Conservation (phyloP, 2,329 filamentous ascomycete genomes). For the Trichoderma sp. region DNA sequence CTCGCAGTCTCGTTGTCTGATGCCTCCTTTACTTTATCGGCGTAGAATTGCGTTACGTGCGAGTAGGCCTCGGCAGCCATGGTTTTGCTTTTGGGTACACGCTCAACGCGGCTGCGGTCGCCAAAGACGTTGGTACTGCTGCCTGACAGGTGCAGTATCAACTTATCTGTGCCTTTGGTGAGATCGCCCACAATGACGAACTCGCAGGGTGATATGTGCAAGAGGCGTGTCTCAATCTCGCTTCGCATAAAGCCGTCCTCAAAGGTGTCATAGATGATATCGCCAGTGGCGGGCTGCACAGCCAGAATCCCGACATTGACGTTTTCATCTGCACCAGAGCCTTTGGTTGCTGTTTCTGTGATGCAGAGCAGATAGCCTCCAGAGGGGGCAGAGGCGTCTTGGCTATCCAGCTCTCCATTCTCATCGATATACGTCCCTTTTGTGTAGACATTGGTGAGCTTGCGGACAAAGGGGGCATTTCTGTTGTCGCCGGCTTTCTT, state of each 20-base stretch:
- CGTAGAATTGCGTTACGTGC: conserved; percentile 91
- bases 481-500: conserved; percentile 95
- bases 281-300: conserved; percentile 92
- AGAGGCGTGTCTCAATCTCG: conserved; percentile 90
- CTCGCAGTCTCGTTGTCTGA: conserved; percentile 58
- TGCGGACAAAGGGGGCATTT: conserved; percentile 87
- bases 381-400: conserved; percentile 49
- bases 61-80: conserved; percentile 83
- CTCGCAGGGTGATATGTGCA: conserved; percentile 95
- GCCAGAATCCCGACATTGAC: conserved; percentile 90
- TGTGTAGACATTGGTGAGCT: conserved; percentile 94
- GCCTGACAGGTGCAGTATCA: conserved; percentile 85
- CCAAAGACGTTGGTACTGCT: conserved; percentile 91
- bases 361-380: conserved; percentile 93
- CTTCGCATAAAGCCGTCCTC: conserved; percentile 97
- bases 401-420: conserved; percentile 71
- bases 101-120: conserved; percentile 83
- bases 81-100: conserved; percentile 73
- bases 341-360: conserved; percentile 79
- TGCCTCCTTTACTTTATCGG: conserved; percentile 72
- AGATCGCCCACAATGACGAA: conserved; percentile 90
- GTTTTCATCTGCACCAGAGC: conserved; percentile 84
- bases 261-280: conserved; percentile 94
- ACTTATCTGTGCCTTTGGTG: conserved; percentile 87
- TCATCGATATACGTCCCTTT: conserved; percentile 98